phyloP scores from a whole-genome alignment of 805 yeast genomes.

The Ogataea zsoltii region DNA sequence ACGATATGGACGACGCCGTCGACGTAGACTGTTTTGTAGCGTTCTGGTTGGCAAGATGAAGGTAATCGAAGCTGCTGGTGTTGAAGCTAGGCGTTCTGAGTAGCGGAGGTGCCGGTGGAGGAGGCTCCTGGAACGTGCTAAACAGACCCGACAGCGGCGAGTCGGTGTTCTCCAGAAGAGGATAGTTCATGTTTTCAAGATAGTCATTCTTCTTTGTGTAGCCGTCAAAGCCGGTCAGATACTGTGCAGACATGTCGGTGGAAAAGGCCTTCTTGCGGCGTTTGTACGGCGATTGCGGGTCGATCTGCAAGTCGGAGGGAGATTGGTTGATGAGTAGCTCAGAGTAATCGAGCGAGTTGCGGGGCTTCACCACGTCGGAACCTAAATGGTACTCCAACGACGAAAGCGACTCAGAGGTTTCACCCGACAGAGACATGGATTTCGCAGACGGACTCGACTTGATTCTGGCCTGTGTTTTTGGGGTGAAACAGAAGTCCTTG shows the following conservation, averaged over 20 bases:
- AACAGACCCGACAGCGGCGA: slow-evolving; percentile 26
- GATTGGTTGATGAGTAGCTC: slow-evolving; percentile 12
- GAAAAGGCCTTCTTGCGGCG: slow-evolving; percentile 16
- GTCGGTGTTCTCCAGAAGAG: slow-evolving; percentile 17
- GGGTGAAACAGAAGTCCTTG: slow-evolving; percentile 26
- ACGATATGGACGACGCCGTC: slow-evolving; percentile 20
- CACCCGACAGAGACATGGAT: slow-evolving; percentile 5
- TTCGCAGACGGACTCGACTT: slow-evolving; percentile 2
- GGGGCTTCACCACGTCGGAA: slow-evolving; percentile 13
- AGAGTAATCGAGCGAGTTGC: slow-evolving; percentile 21
- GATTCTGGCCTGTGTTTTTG: slow-evolving; percentile 11
- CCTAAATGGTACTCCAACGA: slow-evolving; percentile 22
- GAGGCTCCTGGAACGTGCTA: slow-evolving; percentile 20
- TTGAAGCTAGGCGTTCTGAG: slow-evolving; percentile 20
- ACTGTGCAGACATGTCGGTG: slow-evolving; percentile 14
- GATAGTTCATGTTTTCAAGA: slow-evolving; percentile 12
- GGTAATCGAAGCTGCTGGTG: slow-evolving; percentile 6
- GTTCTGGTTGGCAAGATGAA: slow-evolving; percentile 6
- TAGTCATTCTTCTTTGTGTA: slow-evolving; percentile 19
- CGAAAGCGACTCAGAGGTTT: slow-evolving; percentile 10
- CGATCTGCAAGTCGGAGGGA: slow-evolving; percentile 5
- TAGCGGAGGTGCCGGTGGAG: not conserved
- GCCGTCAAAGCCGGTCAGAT: slow-evolving; percentile 22
- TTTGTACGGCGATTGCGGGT: slow-evolving; percentile 9
- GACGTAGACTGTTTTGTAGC: slow-evolving; percentile 6